Evolutionary conservation across 2,329 filamentous ascomycete genomes (phyloP), one percentile per base, ranked within the genome.

Genomic region (Parastagonospora avenae): DNA sequence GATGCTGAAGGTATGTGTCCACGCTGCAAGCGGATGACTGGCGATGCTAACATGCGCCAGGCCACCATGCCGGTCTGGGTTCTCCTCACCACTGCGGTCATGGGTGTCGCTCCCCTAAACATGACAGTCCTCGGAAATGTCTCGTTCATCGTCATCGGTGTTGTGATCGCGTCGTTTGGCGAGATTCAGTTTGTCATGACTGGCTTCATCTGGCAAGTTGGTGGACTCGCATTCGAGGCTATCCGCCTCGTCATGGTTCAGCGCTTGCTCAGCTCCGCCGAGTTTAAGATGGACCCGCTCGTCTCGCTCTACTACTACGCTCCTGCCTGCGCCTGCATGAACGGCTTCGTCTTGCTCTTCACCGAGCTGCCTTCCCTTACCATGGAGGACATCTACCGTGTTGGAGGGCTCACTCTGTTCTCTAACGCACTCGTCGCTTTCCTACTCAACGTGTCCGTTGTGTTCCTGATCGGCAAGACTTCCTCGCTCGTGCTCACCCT

Each of bases 11-110:
- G 89, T 91, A 63, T 32, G 73, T 63, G 12, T 2, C n/a, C 32
- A 31, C 6, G 12, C n/a, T 15, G 14, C 16, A 6, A 29, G 2
- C 4, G 11, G 30, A 5, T 9, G n/a, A n/a, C 1, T 8, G 16
- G 12, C 27, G 19, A 29, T 46, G 29, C 54, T 58, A 46, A 64
- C 59, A 30, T 35, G 9, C 29, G 4, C 29, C 59, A 92, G 90
- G 94, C 94, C 62, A 97, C 92, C 37, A 97, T 91, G 29, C 94
- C 94, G 12, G 92, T 97, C 52, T 92, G 92, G 46, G 92, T 97
- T 45, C 85, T 99, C 33, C 77, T 97, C 62, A 89, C 91, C 35
- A 91, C 91, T 62, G 97, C 94, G 93, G 80, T 82, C 46, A 86
- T 97, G 68, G 91, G 92, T 51, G 86, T 96, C 55, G 86, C 90